Evolutionary conservation across 495 filamentous ascomycete genomes (phyloP), one percentile per base, ranked within the genome.

Genomic region (Bacidia gigantensis): DNA sequence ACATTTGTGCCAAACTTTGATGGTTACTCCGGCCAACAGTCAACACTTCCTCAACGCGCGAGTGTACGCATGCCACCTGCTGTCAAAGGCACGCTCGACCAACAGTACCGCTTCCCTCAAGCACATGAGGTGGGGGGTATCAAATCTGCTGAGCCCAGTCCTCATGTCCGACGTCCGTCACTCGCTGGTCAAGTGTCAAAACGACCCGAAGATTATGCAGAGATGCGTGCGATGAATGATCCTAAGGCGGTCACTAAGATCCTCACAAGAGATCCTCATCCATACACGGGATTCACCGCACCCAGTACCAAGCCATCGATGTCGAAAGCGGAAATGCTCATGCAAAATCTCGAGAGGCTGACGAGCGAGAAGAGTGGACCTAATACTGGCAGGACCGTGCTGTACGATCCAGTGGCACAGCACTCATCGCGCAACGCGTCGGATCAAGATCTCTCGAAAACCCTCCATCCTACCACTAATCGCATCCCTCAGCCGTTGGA

Each of bases 31-130:
- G 17, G 20, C 20, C 41, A n/a, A 5, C 14, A 44, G 17, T 44
- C 41, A n/a, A 44, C 41, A 5, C 5, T 17, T 22, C 41, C 9
- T 9, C 17, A n/a, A 44, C 41, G 41, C 5, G 24, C 47, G 3
- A 35, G 17, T 11, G 47, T 50, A 10, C 24, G 47, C 11, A 50
- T 50, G 47, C 47, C 47, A 35, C 47, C 47, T 14, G 47, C 47
- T 14, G 47, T 50, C 25, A 50, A 50, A 22, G 47, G 47, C 3
- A 44, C 29, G 14, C 29, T 35, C 7, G 29, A 35, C 29, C 29
- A 35, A 35, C 29, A 35, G 29, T 35, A 35, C 29, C 29, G 29
- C 14, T 35, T 35, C 29, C 29, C 29, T 14, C 29, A 35, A 14
- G 14, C 29, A 14, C 5, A 5, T 7, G 7, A 35, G 7, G 14